Base-by-base conservation (phyloP, 2,329 filamentous ascomycete species). In the Rachicladosporium sp. region DNA sequence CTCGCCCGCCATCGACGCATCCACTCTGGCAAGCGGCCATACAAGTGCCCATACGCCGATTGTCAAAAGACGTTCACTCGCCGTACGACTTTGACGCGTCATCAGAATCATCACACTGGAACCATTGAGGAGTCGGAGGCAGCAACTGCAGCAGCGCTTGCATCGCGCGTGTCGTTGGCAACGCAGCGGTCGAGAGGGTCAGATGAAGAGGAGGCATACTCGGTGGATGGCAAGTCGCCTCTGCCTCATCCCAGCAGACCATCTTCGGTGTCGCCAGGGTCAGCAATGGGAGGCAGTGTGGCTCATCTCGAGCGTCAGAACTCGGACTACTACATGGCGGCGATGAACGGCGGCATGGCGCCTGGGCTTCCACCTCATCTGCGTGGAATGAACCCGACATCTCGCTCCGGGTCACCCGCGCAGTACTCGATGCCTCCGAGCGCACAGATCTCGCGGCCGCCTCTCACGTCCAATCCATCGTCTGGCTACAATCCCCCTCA, bases 1-100 rank as follows among this genome's bases (percentile, higher is more conserved):
- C 70, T 98, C 13, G 91, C 91, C 10, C 76, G 91, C 40, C 91
- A 98, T 64, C 80, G 91, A 43, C 78, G 91, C 48, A 96, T 95
- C 44, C 91, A 98, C 59, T 93, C 86, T 3, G 91, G 91, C 43
- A 94, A 91, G 64, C 75, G 91, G 36, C 91, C 91, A 1, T 98
- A 96, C 69, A 94, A 94, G 62, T 98, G 91, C 64, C 88, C 88
- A 1, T 96, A 91, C 54, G 88, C 87, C 43, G 88, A 95, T 60
- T 98, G 91, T 62, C 88, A 96, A 58, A 96, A 96, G 73, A 96
- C 89, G 0, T 98, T 98, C 56, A 98, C 91, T 7, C 80, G 91
- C 42, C 82, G 89, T 48, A 96, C 91, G 1, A 96, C 91, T 2
- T 69, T 98, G 45, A 98, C 89, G 2, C 78, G 91, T 37, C 91